Conservation (phyloP, 1,139 yeast genomes). For the Scheffersomyces segobiensis region DNA sequence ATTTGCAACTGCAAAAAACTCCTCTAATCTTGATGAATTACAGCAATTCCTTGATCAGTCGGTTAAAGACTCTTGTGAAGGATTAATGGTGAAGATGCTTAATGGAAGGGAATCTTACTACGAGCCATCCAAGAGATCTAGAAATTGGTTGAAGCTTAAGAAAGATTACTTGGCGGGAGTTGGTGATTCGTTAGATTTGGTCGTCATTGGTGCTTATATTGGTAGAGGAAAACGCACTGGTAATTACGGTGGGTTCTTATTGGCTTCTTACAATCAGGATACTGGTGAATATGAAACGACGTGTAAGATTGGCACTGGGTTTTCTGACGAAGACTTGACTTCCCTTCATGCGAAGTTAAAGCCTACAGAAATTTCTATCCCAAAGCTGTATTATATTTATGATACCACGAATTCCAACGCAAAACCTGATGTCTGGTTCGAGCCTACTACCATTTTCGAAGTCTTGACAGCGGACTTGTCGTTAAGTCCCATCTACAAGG, state of each 20-base stretch:
- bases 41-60: constrained; percentile 88
- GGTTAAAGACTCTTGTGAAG: constrained; percentile 90
- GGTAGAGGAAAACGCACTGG: constrained; percentile 97
- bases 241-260: constrained; percentile 86
- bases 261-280: constrained; percentile 88
- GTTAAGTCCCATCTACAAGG: constrained; percentile 87
- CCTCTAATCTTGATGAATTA: constrained; percentile 74
- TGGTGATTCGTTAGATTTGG: constrained; percentile 93
- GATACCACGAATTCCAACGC: constrained; percentile 64
- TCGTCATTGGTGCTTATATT: constrained; percentile 89
- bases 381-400: constrained; percentile 71
- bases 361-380: constrained; percentile 65
- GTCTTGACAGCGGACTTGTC: constrained; percentile 94
- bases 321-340: constrained; percentile 79
- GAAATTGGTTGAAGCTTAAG: constrained; percentile 94
- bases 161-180: constrained; percentile 93
- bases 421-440: constrained; percentile 94
- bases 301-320: constrained; percentile 97
- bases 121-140: constrained; percentile 92
- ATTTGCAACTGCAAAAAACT: constrained; percentile 74
- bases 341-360: constrained; percentile 59
- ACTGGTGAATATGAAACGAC: constrained; percentile 92
- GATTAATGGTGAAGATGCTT: constrained; percentile 90
- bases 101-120: constrained; percentile 80
- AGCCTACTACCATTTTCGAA: constrained; percentile 84